A percentile compares a stretch with the other conserved stretches of the same genome.
These are phyloP conservation scores for Stachybotrys elegans DNA, from an alignment of 2,329 filamentous ascomycete genomes.

Conservation along the genomic window DNA sequence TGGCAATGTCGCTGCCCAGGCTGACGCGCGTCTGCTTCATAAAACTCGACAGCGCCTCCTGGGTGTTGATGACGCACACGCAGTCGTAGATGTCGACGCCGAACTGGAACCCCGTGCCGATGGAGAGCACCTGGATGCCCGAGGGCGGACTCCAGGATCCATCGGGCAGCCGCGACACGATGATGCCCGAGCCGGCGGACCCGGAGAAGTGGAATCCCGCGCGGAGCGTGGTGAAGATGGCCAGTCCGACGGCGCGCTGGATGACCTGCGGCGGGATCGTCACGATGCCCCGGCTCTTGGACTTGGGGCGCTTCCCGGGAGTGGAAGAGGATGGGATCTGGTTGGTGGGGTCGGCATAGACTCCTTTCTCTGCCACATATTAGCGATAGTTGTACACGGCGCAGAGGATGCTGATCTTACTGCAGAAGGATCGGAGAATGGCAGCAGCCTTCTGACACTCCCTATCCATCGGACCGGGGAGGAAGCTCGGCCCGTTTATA, in stretches of 20 bases:
- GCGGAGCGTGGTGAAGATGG: constrained; percentile 68
- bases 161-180: constrained; percentile 57
- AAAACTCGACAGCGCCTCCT: constrained; percentile 71
- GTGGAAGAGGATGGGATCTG: constrained; percentile 24
- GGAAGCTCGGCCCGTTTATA: constrained; percentile 77
- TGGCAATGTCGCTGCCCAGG: constrained; percentile 72
- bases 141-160: constrained; percentile 75
- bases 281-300: constrained; percentile 43
- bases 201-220: constrained; percentile 61
- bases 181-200: constrained; percentile 61
- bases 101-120: constrained; percentile 73
- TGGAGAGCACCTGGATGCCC: constrained; percentile 75
- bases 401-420: constrained; percentile 38
- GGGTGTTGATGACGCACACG: constrained; percentile 78
- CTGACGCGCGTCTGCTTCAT: constrained; percentile 68
- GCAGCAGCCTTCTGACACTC: constrained; percentile 87
- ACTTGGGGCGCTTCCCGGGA: constrained; percentile 26
- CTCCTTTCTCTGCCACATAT: constrained; percentile 40
- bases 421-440: constrained; percentile 82
- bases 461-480: constrained; percentile 80
- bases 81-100: constrained; percentile 88
- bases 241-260: constrained; percentile 60
- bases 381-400: constrained; percentile 1
- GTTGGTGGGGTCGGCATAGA: constrained; percentile 37
- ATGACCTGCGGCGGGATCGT: constrained; percentile 57